Percentiles rank a stretch among this genome's conserved stretches.
phyloP scores from a whole-genome alignment of 192 early-diverging fungal genomes.

The Podila horticola region DNA sequence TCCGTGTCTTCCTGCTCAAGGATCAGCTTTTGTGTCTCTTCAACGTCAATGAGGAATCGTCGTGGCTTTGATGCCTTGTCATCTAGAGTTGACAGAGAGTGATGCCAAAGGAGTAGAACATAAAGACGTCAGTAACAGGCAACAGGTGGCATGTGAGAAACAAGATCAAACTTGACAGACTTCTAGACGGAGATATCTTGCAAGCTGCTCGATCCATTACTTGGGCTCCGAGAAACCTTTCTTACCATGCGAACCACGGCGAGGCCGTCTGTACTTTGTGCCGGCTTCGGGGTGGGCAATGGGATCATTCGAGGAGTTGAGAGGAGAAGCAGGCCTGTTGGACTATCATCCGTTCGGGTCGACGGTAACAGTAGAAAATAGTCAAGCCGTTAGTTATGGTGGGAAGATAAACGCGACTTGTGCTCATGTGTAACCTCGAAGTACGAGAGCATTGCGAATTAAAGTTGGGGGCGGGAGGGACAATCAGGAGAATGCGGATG shows the following conservation, averaged over 20 bases:
- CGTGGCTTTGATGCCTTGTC: constrained; percentile 70
- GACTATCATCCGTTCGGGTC: constrained; percentile 12
- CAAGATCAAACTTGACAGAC: too few species aligned
- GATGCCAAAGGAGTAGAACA: neutral
- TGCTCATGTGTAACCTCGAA: too few species aligned
- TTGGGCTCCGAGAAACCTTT: neutral
- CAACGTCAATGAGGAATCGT: constrained; percentile 88
- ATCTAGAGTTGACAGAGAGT: constrained; percentile 49
- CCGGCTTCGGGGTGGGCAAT: constrained; percentile 43
- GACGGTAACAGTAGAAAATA: too few species aligned
- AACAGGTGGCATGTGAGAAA: too few species aligned
- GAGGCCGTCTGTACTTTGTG: constrained; percentile 54
- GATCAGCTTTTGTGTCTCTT: constrained; percentile 78
- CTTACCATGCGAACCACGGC: constrained; percentile 64
- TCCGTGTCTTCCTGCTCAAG: constrained; percentile 96
- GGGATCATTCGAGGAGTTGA: constrained; percentile 24
- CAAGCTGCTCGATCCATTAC: too few species aligned
- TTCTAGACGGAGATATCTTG: too few species aligned
- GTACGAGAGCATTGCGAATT: too few species aligned
- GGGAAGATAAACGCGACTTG: too few species aligned
- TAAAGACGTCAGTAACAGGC: neutral
- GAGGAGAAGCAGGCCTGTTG: constrained; percentile 7
- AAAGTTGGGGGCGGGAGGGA: too few species aligned
- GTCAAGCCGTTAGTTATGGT: too few species aligned
- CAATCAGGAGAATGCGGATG: too few species aligned